phyloP scores from a whole-genome alignment of 208 protist genomes.

The Crithidia acanthocephali region DNA sequence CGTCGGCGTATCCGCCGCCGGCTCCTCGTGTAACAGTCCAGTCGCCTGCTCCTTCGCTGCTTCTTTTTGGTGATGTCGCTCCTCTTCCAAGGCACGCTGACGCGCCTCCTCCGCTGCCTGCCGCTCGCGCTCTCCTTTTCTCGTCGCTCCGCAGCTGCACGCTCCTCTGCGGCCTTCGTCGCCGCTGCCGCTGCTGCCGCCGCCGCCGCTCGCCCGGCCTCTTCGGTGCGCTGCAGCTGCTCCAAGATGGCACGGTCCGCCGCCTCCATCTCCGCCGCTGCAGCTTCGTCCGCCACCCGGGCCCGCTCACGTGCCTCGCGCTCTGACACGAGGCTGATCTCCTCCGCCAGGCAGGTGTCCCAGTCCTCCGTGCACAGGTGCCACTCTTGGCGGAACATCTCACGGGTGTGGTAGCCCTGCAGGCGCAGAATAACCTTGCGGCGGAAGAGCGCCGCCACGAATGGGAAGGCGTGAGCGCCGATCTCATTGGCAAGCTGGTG shows the following conservation, averaged over 20 bases:
- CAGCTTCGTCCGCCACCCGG: conserved; percentile 53
- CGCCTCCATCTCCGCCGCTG: conserved; percentile 49
- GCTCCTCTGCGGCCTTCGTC: conserved; percentile 30
- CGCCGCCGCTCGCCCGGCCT: conserved; percentile 23
- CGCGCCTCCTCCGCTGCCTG: conserved; percentile 33
- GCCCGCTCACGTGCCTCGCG: conserved; percentile 59
- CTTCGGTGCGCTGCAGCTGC: conserved; percentile 31
- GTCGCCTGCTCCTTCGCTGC: conserved; percentile 19
- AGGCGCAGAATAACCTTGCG: conserved; percentile 57
- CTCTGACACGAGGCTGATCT: conserved; percentile 61
- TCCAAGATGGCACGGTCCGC: conserved; percentile 62
- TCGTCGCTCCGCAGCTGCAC: conserved; percentile 21
- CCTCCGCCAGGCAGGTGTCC: conserved; percentile 68
- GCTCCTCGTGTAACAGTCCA: conserved; percentile 48
- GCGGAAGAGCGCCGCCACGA: conserved; percentile 63
- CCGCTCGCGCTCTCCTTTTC: conserved; percentile 29
- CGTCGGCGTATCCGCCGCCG: conserved; percentile 33
- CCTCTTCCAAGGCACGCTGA: conserved; percentile 18
- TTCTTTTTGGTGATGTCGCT: conserved; percentile 20
- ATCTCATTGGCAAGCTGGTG: conserved; percentile 52
- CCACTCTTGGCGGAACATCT: conserved; percentile 61
- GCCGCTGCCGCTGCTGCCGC: conserved; percentile 31
- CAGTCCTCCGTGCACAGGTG: conserved; percentile 54
- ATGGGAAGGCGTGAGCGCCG: conserved; percentile 65
- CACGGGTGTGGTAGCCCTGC: conserved; percentile 50